Evolutionary conservation across 75 land plant species (phyloP).

Genomic region (Selaginella moellendorffii): DNA sequence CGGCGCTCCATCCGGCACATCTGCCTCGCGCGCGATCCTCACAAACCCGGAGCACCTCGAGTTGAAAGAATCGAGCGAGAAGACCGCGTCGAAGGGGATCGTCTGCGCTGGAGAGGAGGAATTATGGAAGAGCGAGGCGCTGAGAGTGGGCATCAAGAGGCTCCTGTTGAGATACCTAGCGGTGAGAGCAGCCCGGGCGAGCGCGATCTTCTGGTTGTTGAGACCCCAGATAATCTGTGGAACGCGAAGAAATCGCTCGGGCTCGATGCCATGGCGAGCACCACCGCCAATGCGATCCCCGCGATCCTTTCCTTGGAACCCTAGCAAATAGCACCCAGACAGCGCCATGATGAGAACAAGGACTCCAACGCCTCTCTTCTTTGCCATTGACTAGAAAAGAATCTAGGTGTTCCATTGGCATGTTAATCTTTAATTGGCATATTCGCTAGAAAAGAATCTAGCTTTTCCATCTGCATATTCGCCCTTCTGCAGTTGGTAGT

Average conservation of each 20-base stretch:
- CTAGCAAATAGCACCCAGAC: no score
- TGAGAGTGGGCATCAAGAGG: constrained; percentile 69
- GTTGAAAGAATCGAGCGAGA: constrained; percentile 53
- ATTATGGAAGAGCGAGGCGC: constrained; percentile 67
- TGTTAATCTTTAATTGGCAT: no score
- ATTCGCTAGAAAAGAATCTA: no score
- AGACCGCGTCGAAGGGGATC: constrained; percentile 53
- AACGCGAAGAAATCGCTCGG: constrained; percentile 44
- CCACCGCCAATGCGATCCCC: no score
- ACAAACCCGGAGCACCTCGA: constrained; percentile 55
- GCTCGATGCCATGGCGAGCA: no score
- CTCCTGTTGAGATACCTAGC: constrained; percentile 77
- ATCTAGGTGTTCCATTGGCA: no score
- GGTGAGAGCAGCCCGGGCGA: constrained; percentile 80
- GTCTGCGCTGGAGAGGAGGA: constrained; percentile 42
- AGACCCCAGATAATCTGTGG: constrained; percentile 94
- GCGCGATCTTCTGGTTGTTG: constrained; percentile 96
- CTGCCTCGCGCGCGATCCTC: constrained; percentile 23
- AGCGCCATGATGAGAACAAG: no score
- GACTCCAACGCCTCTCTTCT: no score
- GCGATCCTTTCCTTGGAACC: no score
- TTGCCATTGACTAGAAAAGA: no score
- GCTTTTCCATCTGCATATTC: no score
- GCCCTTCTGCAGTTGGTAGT: no score
- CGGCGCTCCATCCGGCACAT: constrained; percentile 12